Evolutionary conservation across 345 rosid genomes (phyloP), one percentile per base, ranked within the genome.

Genomic region (Cochlearia excelsa): DNA sequence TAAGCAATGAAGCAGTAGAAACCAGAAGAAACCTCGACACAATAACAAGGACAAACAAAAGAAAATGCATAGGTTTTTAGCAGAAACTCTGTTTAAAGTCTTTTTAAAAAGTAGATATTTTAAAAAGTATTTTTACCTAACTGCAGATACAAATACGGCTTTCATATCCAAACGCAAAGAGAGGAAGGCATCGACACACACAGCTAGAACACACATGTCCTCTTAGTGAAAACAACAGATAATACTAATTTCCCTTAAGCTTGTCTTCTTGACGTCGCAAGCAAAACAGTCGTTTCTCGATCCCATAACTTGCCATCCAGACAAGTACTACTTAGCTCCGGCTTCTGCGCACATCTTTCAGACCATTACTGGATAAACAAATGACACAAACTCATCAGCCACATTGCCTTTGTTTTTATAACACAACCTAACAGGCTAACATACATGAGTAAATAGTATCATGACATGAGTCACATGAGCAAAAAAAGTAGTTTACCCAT

Each of bases 11-110:
- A 71, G 96, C 78, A 84, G 86, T 68, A 52, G 62, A 60, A 85
- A 72, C 84, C 87, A 78, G 89, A 85, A 74, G 94, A 83, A 75
- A 88, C 98, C 98, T 91, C 98, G 75, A 81, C 81, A 84, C 70
- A 79, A 77, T 81, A 70, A 86, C 45, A 75, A 16, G 23, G 23
- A 11, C 41, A 54, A 55, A 35, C 29, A 52, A 65, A 26, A 55
- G 39, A 56, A 48, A 53, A 38, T 2, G 1, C 55, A 55, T 29
- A 55, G 47, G 11, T n/a, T 46, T 46, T 55, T 47, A 65, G 62
- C 1, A 29, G 40, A 65, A 6, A 2, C 41, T 59, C 4, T 8
- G 61, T 54, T 54, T 27, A 43, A 3, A 1, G 68, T 48, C 58
- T 61, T 48, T 46, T 41, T 47, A 54, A 38, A 54, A 59, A 55